Base-by-base conservation (phyloP, 495 filamentous ascomycete species). In the Staphylotrichum tortipilum region DNA sequence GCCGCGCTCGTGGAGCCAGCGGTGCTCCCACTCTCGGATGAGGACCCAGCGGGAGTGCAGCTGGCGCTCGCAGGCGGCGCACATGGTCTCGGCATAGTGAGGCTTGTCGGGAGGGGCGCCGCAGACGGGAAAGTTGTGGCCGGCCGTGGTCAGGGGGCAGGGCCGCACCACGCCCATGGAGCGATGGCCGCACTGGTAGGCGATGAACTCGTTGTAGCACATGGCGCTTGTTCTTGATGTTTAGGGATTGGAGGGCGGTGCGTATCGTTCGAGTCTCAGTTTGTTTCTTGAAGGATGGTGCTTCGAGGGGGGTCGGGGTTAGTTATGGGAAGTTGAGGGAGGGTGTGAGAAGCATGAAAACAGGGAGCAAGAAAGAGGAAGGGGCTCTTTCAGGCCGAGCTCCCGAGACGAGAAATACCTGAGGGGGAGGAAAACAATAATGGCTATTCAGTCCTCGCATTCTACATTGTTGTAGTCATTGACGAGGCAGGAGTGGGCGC, bases 1-100 rank as follows among this genome's bases (percentile, higher is more conserved):
- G 0, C 69, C 71, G 11, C 70, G 70, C 49, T 67, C 69, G 45
- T 75, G 71, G 30, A 73, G 65, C 62, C 69, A 75, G 15, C 64
- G 68, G 49, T 75, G 71, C 63, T 75, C 70, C 43, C 56, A 59
- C 52, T 72, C 67, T 1, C 60, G 49, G 19, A 72, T 67, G 37
- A 71, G 52, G 1, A 71, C 62, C 45, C 52, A 66, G 14, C 71
- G 65, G 9, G 53, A 58, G 52, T 75, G 70, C 1, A 73, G 22
- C 39, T 62, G 49, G 4, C 70, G 61, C 35, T 60, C 61, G 47
- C 71, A 75, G 0, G 60, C 23, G 0, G 59, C 49, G 29, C 71
- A 75, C 67, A 72, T 68, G 23, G 58, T 61, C 4, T 52, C 11
- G 1, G 60, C 55, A 2, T 67, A 52, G 47, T 62, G 52, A 8